A percentile compares a stretch with the other conserved stretches of the same genome.
Evolutionary conservation across 305 asterid genomes (phyloP).

Genomic region (Rubia tinctorum): DNA sequence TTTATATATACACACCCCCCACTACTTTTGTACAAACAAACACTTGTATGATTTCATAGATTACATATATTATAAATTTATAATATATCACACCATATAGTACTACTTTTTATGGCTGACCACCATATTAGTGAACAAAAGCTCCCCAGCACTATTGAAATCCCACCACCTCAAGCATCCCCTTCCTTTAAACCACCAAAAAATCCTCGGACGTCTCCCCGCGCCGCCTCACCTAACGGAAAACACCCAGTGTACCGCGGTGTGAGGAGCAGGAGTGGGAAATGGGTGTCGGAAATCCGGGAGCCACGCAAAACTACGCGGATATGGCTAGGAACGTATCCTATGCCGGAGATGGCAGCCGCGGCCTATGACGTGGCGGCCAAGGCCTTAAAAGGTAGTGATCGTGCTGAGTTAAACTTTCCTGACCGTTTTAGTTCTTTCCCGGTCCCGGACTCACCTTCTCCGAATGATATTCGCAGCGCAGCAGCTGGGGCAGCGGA

Average conservation of each 20-base stretch:
- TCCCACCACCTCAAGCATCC: slow-evolving; percentile 15
- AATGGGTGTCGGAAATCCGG: slow-evolving; percentile 65
- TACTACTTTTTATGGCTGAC: slow-evolving; percentile 37
- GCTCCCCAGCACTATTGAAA: no score
- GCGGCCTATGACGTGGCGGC: slow-evolving; percentile 43
- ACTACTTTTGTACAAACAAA: slow-evolving; percentile 12
- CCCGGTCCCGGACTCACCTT: slow-evolving; percentile 52
- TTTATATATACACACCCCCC: neutral
- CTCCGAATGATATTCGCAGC: slow-evolving; percentile 47
- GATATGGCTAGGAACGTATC: slow-evolving; percentile 83
- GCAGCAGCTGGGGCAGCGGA: slow-evolving; percentile 66
- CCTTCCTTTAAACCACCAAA: no score
- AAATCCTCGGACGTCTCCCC: neutral
- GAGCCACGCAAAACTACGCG: slow-evolving; percentile 77
- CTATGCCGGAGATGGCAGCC: slow-evolving; percentile 42
- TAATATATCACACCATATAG: no score
- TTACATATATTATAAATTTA: no score
- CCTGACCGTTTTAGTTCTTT: slow-evolving; percentile 25
- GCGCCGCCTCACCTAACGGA: slow-evolving; percentile 6
- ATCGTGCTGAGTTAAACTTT: slow-evolving; percentile 38
- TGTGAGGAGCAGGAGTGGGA: slow-evolving; percentile 31
- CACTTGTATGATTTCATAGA: no score
- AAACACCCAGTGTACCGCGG: slow-evolving; percentile 35
- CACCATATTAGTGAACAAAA: no score
- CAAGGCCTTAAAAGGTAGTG: slow-evolving; percentile 37